Evolutionary conservation across 106 monocot genomes (phyloP), one percentile per base, ranked within the genome.

Genomic region (Dendrobium chrysotoxum): DNA sequence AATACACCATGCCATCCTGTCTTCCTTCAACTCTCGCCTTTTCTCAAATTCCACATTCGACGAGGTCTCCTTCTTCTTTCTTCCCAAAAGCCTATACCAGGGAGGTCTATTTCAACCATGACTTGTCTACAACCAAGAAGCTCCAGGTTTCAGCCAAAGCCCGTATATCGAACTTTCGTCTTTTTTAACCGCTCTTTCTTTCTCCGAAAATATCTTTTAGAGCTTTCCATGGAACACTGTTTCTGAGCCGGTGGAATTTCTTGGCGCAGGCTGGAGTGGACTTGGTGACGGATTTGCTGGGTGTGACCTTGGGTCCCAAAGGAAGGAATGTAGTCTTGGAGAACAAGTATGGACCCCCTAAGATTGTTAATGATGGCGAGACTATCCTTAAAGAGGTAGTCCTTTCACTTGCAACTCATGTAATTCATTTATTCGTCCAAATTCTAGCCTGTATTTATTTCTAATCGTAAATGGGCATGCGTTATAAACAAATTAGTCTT

Each of bases 341-440:
- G 79, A 96, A 92, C 87, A 93, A 91, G 83, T 96, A 90, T 75
- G 96, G 96, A 13, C 90, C 96, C 65, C 96, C 96, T 4, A 91
- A 87, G 86, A 96, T 96, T 82, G 96, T 96, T 28, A 96, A 96
- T 66, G 96, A 96, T 79, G 96, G 96, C 20, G 96, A 93, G 77
- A 96, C 96, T 75, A 88, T 96, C n/a, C 90, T 92, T 39, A 96
- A 91, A 80, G 88, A 96, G 86, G 96, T 96, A 77, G 25, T 78
- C 12, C 72, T 38, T 40, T 40, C 13, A 23, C 72, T 38, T 53
- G 53, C 53, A 17, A 53, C 53, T 53, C 10, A 1, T 53, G 53
- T 2, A 53, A 1, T 53, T 17, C 4, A 40, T 40, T 40, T 5
- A 5, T 40, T 40, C 2, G 2, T 40, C 40, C 40, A 3, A 40